Conservation (phyloP, 2,329 filamentous ascomycete species). For the Akanthomyces lecanii region DNA sequence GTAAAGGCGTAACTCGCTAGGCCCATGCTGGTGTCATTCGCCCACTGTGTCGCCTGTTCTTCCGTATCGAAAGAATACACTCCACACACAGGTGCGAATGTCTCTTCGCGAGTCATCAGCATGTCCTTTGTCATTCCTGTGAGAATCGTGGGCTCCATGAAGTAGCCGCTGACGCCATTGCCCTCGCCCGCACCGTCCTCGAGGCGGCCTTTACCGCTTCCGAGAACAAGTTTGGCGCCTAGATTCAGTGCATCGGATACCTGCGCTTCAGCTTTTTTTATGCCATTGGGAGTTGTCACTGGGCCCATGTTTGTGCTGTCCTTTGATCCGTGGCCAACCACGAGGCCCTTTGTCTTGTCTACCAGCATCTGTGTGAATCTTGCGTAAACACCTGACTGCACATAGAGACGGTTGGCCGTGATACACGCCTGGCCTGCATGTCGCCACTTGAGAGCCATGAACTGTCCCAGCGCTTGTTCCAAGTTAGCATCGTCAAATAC, state of each 20-base stretch:
- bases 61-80: slow-evolving; percentile 66
- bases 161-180: slow-evolving; percentile 49
- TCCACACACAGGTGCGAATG: slow-evolving; percentile 67
- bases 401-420: slow-evolving; percentile 56
- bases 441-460: slow-evolving; percentile 63
- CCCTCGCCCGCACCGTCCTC: slow-evolving; percentile 34
- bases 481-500: slow-evolving; percentile 66
- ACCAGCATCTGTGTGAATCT: slow-evolving; percentile 53
- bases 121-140: slow-evolving; percentile 63
- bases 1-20: slow-evolving; percentile 70
- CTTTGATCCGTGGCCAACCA: slow-evolving; percentile 57
- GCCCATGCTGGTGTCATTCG: slow-evolving; percentile 64
- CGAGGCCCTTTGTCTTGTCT: slow-evolving; percentile 48
- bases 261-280: slow-evolving; percentile 44
- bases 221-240: slow-evolving; percentile 14
- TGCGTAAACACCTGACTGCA: slow-evolving; percentile 58
- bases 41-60: slow-evolving; percentile 62
- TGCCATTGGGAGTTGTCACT: slow-evolving; percentile 30
- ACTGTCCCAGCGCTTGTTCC: slow-evolving; percentile 61
- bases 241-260: slow-evolving; percentile 47
- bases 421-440: slow-evolving; percentile 71
- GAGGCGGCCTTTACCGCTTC: slow-evolving; percentile 6
- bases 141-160: slow-evolving; percentile 66
- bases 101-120: slow-evolving; percentile 64
- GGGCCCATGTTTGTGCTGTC: slow-evolving; percentile 32